Percentiles rank a stretch among this genome's conserved stretches.
Conservation (phyloP, 1,139 yeast species). For the Zygoascus hellenicus region DNA sequence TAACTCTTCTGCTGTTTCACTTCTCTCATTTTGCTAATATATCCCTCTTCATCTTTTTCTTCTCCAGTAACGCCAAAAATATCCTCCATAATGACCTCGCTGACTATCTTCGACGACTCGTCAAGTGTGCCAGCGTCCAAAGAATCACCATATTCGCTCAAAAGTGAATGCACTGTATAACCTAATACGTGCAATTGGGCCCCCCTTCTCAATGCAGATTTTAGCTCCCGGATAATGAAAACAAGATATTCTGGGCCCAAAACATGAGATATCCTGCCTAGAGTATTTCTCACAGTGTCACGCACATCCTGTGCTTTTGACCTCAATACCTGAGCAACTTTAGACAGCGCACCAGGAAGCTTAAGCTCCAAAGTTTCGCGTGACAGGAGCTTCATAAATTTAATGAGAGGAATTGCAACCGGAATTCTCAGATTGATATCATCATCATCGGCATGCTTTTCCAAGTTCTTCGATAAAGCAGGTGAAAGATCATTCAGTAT, state of each 20-base stretch:
- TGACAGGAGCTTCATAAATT: constrained; percentile 59
- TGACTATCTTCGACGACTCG: constrained; percentile 55
- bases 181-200: constrained; percentile 93
- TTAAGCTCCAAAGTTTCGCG: constrained; percentile 50
- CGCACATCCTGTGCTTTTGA: constrained; percentile 84
- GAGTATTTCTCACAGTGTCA: constrained; percentile 75
- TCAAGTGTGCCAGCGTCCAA: constrained; percentile 71
- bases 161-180: constrained; percentile 70
- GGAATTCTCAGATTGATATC: constrained; percentile 73
- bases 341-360: constrained; percentile 78
- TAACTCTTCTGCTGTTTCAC: constrained; percentile 83
- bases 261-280: constrained; percentile 56
- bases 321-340: constrained; percentile 80
- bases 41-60: constrained; percentile 93
- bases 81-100: constrained; percentile 83
- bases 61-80: constrained; percentile 88
- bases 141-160: constrained; percentile 46
- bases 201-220: constrained; percentile 75
- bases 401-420: constrained; percentile 75
- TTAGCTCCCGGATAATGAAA: constrained; percentile 72
- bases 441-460: constrained; percentile 38
- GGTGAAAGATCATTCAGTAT: constrained; percentile 58
- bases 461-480: constrained; percentile 52
- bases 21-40: constrained; percentile 81
- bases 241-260: constrained; percentile 71